Conservation (phyloP, 805 yeast species). For the Groenewaldozyma salmanticensis region DNA sequence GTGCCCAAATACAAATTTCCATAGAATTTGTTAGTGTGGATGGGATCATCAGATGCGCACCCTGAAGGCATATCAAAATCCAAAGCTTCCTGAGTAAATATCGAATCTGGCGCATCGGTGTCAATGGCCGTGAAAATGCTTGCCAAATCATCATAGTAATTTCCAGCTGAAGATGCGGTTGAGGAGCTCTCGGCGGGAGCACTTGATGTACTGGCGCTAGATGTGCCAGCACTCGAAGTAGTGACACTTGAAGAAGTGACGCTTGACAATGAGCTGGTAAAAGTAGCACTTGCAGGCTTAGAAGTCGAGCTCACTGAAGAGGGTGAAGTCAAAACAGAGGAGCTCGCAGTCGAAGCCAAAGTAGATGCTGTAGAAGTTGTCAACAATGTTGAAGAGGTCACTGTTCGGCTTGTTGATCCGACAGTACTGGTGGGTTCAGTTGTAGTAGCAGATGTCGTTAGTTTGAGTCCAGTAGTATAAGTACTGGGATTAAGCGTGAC, state of each 20-base stretch:
- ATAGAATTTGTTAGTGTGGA: conserved; percentile 70
- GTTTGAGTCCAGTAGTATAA: conserved; percentile 18
- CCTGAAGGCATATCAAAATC: conserved; percentile 39
- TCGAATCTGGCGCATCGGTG: conserved; percentile 35
- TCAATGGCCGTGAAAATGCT: conserved; percentile 44
- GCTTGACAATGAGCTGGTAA: not conserved
- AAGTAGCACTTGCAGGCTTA: not conserved
- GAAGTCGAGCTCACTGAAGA: not conserved
- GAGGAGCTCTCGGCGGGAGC: conserved; percentile 6
- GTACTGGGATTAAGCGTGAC: conserved; percentile 26
- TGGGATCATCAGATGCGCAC: conserved; percentile 37
- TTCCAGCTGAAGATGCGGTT: conserved; percentile 13
- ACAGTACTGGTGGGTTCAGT: not conserved
- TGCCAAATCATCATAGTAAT: conserved; percentile 17
- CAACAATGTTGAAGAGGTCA: not conserved
- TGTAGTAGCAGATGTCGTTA: conserved; percentile 2
- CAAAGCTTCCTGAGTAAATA: conserved; percentile 38
- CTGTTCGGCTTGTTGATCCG: not conserved
- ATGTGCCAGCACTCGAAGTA: conserved; percentile 18
- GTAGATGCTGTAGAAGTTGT: conserved; percentile 4
- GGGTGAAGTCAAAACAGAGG: not conserved
- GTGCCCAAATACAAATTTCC: conserved; percentile 50
- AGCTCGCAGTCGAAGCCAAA: not conserved
- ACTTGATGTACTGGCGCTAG: conserved; percentile 6
- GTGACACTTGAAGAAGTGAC: conserved; percentile 21